Conservation (phyloP, 352 stramenopile genomes). For the Phytophthora cactorum region DNA sequence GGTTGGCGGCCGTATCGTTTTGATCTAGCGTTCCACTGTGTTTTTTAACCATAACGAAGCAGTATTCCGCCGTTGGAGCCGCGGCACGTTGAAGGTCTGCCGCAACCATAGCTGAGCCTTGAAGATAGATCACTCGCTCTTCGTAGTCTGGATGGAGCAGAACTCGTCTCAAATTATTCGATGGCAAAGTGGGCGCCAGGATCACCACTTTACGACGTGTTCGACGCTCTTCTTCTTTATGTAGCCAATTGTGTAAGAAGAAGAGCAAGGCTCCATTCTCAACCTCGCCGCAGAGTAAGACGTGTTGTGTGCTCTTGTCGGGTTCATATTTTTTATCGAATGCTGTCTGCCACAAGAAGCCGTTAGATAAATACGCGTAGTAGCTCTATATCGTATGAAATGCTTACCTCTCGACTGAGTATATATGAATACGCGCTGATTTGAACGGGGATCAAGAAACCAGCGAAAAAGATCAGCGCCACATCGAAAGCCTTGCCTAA, state of each 20-base stretch:
- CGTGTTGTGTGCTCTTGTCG: slow-evolving; percentile 70
- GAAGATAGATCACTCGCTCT: slow-evolving; percentile 76
- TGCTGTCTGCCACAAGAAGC: slow-evolving; percentile 49
- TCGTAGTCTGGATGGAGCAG: slow-evolving; percentile 79
- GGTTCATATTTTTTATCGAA: slow-evolving; percentile 83
- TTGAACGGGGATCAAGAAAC: slow-evolving; percentile 67
- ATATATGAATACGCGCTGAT: slow-evolving; percentile 77
- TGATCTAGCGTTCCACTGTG: slow-evolving; percentile 59
- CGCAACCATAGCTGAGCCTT: slow-evolving; percentile 79
- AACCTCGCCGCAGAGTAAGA: slow-evolving; percentile 83
- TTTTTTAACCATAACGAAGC: slow-evolving; percentile 83
- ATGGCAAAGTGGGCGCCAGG: slow-evolving; percentile 62
- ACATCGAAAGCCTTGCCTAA: slow-evolving; percentile 75
- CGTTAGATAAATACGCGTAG: not conserved
- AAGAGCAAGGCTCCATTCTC: slow-evolving; percentile 72
- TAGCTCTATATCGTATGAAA: not conserved
- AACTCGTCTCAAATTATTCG: slow-evolving; percentile 61
- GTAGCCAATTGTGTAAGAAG: slow-evolving; percentile 83
- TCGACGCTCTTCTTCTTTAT: slow-evolving; percentile 65
- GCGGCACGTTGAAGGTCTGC: slow-evolving; percentile 70
- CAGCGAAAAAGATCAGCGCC: slow-evolving; percentile 77
- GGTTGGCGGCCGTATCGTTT: slow-evolving; percentile 75
- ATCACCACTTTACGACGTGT: slow-evolving; percentile 76
- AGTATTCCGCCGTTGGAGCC: slow-evolving; percentile 56
- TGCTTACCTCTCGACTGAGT: slow-evolving; percentile 64